Percentiles rank a stretch among this genome's conserved stretches.
phyloP scores from a whole-genome alignment of 306 rosid genomes.

The Malus fusca region DNA sequence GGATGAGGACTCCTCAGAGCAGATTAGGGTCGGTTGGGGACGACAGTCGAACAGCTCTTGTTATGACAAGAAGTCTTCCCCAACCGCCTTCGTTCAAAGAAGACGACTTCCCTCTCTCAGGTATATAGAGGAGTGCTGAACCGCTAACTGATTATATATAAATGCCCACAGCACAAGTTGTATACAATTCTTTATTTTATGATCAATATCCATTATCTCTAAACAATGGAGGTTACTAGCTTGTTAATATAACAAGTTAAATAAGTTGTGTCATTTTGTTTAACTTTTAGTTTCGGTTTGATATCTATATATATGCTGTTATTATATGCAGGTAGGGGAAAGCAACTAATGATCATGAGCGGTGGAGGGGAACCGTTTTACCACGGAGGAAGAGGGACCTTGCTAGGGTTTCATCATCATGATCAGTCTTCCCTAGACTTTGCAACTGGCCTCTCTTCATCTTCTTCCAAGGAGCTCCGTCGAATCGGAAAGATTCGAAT shows the following conservation, averaged over 20 bases:
- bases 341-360: slow-evolving; percentile 38
- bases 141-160: not conserved
- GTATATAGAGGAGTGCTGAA: slow-evolving; percentile 13
- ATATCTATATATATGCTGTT: not conserved
- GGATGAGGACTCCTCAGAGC: slow-evolving; percentile 57
- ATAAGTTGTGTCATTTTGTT: not conserved
- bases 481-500: slow-evolving; percentile 81
- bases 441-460: slow-evolving; percentile 28
- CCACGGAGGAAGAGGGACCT: slow-evolving; percentile 40
- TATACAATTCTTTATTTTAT: not conserved
- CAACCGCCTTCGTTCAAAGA: slow-evolving; percentile 59
- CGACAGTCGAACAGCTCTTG: slow-evolving; percentile 19
- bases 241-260: not conserved
- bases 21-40: slow-evolving; percentile 38
- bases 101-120: slow-evolving; percentile 52
- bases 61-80: slow-evolving; percentile 33
- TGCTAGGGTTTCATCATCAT: slow-evolving; percentile 39
- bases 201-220: not conserved
- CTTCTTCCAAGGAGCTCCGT: slow-evolving; percentile 44
- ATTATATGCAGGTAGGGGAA: slow-evolving; percentile 43
- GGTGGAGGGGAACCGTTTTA: slow-evolving; percentile 43
- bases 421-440: slow-evolving; percentile 28
- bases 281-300: not conserved
- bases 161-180: not conserved
- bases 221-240: not conserved